phyloP scores from a whole-genome alignment of 345 rosid genomes.

The Linum usitatissimum region DNA sequence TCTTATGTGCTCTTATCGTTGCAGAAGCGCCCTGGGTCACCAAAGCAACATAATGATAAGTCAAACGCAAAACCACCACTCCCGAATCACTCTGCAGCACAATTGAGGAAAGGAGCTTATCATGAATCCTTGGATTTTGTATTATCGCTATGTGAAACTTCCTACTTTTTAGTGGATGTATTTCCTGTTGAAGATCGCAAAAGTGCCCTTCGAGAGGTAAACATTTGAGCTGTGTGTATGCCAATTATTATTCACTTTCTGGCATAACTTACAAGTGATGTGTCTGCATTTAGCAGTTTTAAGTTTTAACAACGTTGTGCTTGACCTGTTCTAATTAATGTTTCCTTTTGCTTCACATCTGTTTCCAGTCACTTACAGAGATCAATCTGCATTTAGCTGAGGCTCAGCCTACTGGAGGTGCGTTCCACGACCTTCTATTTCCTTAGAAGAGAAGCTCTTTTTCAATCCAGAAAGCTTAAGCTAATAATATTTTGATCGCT shows the following conservation, averaged over 20 bases:
- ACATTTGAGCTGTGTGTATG: conserved; percentile 12
- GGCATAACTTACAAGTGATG: neutral
- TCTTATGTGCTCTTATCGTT: conserved; percentile 12
- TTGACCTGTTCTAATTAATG: conserved; percentile 21
- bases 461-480: neutral
- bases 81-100: conserved; percentile 57
- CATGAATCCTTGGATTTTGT: conserved; percentile 95
- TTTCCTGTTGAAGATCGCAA: conserved; percentile 97
- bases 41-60: conserved; percentile 62
- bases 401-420: conserved; percentile 87
- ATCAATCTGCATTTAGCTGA: conserved; percentile 68
- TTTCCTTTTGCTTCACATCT: conserved; percentile 21
- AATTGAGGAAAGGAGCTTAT: conserved; percentile 83
- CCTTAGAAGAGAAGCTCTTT: neutral
- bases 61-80: conserved; percentile 70
- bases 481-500: neutral
- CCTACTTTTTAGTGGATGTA: conserved; percentile 90
- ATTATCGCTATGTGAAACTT: conserved; percentile 76
- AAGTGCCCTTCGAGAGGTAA: conserved; percentile 85
- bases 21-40: conserved; percentile 85
- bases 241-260: conserved; percentile 4
- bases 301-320: conserved; percentile 2
- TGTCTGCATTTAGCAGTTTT: neutral
- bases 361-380: conserved; percentile 81
- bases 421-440: neutral